Evolutionary conservation across 345 rosid genomes (phyloP).

Genomic region (Physaria fendleri): DNA sequence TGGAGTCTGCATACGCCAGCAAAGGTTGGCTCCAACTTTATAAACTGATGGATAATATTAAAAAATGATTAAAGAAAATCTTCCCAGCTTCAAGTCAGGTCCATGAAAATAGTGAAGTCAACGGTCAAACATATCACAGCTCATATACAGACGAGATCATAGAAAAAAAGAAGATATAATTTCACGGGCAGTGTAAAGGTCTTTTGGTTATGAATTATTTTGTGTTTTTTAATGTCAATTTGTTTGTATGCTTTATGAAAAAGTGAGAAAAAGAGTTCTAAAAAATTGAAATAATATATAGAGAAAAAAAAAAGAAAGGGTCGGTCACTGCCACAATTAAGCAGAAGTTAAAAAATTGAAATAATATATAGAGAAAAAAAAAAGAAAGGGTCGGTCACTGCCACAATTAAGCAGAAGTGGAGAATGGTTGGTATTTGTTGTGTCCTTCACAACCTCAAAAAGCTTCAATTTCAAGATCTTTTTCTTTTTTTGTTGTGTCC

Average conservation of each 20-base stretch:
- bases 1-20: conserved; percentile 5
- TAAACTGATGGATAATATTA: conserved; percentile 16
- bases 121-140: conserved; percentile 30
- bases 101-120: conserved; percentile 24
- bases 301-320: conserved; percentile 16
- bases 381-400: conserved; percentile 29
- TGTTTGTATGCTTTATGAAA: conserved; percentile 23
- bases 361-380: neutral
- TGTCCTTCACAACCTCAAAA: conserved; percentile 23
- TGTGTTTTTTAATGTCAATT: conserved; percentile 24
- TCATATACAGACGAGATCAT: conserved; percentile 19
- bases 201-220: conserved; percentile 17
- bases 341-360: conserved; percentile 21
- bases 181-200: conserved; percentile 23
- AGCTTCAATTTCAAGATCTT: conserved; percentile 14
- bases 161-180: conserved; percentile 8
- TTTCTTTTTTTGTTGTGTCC: conserved; percentile 30
- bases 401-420: conserved; percentile 29
- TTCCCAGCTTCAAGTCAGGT: conserved; percentile 17
- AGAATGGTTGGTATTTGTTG: conserved; percentile 35
- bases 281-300: neutral
- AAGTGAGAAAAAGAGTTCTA: conserved; percentile 4
- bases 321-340: conserved; percentile 31
- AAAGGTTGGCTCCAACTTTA: conserved; percentile 23
- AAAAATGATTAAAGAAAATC: neutral